Evolutionary conservation across 768 basidiomycete genomes (phyloP).

Genomic region (Hygrocybe punicea): DNA sequence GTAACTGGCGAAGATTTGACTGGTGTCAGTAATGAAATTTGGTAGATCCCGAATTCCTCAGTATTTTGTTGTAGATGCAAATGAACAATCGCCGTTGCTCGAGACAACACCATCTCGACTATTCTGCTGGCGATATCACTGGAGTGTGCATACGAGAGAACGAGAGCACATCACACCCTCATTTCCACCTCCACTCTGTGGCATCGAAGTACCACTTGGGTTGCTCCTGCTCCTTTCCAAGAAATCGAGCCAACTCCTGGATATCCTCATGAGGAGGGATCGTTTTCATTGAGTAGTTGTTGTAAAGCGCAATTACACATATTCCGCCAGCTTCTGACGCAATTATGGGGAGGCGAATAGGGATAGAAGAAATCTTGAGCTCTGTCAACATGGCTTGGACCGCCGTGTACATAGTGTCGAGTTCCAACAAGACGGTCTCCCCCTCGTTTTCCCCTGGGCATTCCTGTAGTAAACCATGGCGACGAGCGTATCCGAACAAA

Average conservation of each 20-base stretch:
- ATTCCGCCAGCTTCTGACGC: not conserved
- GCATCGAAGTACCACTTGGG: not conserved
- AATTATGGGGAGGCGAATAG: not conserved
- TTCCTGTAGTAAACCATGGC: not conserved
- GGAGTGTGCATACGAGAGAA: not conserved
- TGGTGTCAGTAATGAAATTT: too few relatives aligned
- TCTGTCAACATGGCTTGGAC: not conserved
- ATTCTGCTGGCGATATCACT: too few relatives aligned
- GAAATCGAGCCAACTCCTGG: not conserved
- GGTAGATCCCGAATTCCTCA: too few relatives aligned
- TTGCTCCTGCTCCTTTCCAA: not conserved
- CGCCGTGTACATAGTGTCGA: not conserved
- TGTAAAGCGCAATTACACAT: not conserved
- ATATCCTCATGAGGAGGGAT: not conserved
- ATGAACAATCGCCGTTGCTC: too few relatives aligned
- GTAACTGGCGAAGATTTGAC: too few relatives aligned
- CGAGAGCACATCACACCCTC: not conserved
- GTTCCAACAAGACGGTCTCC: not conserved
- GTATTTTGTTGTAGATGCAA: too few relatives aligned
- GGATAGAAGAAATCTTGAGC: not conserved
- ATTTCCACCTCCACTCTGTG: not conserved
- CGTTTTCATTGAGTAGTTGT: not conserved
- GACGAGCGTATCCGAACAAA: not conserved
- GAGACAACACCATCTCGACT: too few relatives aligned
- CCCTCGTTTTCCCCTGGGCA: not conserved